phyloP scores from a whole-genome alignment of 192 early-diverging fungal genomes.

The Thamnidium elegans region DNA sequence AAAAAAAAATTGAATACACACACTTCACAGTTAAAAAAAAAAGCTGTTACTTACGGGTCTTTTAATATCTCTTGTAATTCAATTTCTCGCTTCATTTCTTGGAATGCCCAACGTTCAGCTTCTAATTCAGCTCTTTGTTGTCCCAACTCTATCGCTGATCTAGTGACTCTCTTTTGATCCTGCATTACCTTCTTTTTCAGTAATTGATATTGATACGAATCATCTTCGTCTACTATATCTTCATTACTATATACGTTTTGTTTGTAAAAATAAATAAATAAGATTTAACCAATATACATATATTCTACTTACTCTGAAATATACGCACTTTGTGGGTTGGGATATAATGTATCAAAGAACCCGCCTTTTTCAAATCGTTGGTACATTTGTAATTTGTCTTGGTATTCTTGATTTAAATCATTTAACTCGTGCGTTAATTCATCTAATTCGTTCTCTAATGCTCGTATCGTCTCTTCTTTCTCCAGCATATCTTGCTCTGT shows the following conservation, averaged over 20 bases:
- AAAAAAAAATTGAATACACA: background rate
- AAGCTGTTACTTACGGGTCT: background rate
- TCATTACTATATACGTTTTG: constrained; percentile 5
- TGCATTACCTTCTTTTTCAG: constrained; percentile 55
- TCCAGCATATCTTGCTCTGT: constrained; percentile 40
- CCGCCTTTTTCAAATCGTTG: constrained; percentile 32
- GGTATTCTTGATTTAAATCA: constrained; percentile 15
- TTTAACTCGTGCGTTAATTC: constrained; percentile 26
- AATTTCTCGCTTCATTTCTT: constrained; percentile 21
- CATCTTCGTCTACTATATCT: constrained; percentile 45
- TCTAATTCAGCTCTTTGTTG: constrained; percentile 56
- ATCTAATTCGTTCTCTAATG: constrained; percentile 36
- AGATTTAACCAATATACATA: background rate
- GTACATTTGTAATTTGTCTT: constrained; percentile 24
- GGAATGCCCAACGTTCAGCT: constrained; percentile 31
- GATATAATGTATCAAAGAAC: constrained; percentile 44
- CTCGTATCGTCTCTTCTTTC: constrained; percentile 48
- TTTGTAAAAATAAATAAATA: background rate
- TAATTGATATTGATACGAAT: constrained; percentile 34
- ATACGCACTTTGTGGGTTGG: constrained; percentile 27
- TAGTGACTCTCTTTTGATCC: constrained; percentile 65
- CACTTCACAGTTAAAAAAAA: background rate
- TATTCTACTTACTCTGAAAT: constrained; percentile 21
- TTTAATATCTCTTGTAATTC: constrained; percentile 1
- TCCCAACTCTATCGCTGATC: constrained; percentile 69